Base-by-base conservation (phyloP, 495 filamentous ascomycete genomes). In the Penicillium soppii region DNA sequence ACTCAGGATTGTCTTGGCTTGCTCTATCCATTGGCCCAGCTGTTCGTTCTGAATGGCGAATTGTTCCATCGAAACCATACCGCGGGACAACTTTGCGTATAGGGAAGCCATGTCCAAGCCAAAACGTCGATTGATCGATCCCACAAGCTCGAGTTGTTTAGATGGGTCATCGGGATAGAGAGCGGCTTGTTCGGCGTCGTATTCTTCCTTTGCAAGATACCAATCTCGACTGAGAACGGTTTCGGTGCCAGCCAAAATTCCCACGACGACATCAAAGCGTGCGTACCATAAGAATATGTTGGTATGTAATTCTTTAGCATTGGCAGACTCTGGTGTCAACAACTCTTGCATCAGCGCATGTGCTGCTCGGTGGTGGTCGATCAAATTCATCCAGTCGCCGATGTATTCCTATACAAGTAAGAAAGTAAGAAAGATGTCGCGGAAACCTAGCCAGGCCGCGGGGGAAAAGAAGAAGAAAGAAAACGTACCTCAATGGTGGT, bases 361-460 rank as follows among this genome's bases (percentile, higher is more conserved):
- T 1, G 94, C 92, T 5, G 92, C 94, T 67, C 85, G 92, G 67
- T 96, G 91, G 68, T 98, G 94, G 26, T 90, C 87, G 62, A 92
- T 82, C 36, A 97, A 76, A 59, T 92, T 96, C 44, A 90, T 81
- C 89, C 89, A 97, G 62, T 98, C 94, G 7, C 94, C 94, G 47
- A 96, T 79, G 58, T 89, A 94, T 71, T 97, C 94, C 92, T 97
- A 29, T 17, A 22, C 25, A 13, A 22, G 15, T 16, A 5, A 9
- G 5, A 23, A 30, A 30, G 16, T 47, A 16, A 38, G 20, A 19
- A 15, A 27, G 42, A 10, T 4, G 16, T 51, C 40, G 60, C 20
- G 26, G 33, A 3, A 36, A 40, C n/a, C n/a, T 21, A 47, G 47
- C 26, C 32, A 17, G 8, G 49, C 22, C 20, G 32, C 19, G 5